These are phyloP conservation scores for Evernia prunastri DNA, from an alignment of 495 filamentous ascomycete species.

Conservation along the genomic window DNA sequence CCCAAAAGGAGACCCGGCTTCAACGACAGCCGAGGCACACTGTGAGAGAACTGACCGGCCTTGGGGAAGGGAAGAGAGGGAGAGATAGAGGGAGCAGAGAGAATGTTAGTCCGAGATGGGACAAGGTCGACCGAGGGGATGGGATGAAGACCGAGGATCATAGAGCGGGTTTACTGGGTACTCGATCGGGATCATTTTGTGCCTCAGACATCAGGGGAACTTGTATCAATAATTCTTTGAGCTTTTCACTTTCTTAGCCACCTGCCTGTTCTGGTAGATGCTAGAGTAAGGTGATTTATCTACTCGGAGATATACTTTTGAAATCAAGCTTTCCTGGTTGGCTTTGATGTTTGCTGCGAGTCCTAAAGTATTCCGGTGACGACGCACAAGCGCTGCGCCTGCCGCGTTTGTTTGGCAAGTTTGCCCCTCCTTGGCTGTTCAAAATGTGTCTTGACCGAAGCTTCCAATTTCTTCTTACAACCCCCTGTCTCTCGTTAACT, in stretches of 20 bases:
- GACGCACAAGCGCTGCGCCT: background rate
- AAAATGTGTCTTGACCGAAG: background rate
- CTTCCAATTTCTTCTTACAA: background rate
- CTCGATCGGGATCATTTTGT: background rate
- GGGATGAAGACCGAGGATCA: background rate
- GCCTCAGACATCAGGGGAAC: too few species aligned
- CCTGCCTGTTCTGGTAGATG: background rate
- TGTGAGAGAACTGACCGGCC: too few species aligned
- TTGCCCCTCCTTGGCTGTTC: slow-evolving; percentile 2
- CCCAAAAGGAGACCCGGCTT: too few species aligned
- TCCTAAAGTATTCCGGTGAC: background rate
- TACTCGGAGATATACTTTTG: too few species aligned
- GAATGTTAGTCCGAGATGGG: background rate
- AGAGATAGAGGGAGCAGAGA: background rate
- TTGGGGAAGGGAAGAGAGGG: too few species aligned
- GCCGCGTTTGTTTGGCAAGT: background rate
- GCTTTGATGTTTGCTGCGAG: background rate
- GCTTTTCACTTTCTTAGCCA: too few species aligned
- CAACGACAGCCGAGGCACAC: too few species aligned
- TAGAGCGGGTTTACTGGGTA: background rate
- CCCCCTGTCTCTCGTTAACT: background rate
- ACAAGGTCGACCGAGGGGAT: background rate
- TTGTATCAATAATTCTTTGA: too few species aligned
- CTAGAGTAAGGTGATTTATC: background rate
- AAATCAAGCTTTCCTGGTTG: background rate